Percentiles rank a stretch among this genome's conserved stretches.
Evolutionary conservation across 495 filamentous ascomycete species (phyloP).

Genomic region (Endocarpon pusillum): DNA sequence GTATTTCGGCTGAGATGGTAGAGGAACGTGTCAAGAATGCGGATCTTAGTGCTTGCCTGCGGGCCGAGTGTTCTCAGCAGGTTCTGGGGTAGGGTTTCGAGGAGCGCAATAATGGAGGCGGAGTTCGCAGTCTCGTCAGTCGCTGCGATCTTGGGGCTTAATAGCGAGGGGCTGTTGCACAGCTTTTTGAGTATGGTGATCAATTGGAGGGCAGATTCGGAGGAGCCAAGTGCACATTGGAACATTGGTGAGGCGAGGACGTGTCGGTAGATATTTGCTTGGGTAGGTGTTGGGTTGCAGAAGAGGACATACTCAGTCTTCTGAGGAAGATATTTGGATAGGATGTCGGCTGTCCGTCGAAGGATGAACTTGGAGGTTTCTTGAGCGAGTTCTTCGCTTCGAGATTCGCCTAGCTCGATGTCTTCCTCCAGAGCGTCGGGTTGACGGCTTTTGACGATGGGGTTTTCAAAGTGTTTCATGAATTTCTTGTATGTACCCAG

Average conservation of each 20-base stretch:
- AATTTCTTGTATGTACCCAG: conserved; percentile 53
- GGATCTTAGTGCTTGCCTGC: conserved; percentile 50
- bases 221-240: conserved; percentile 42
- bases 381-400: conserved; percentile 48
- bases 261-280: conserved; percentile 49
- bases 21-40: conserved; percentile 52
- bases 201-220: conserved; percentile 53
- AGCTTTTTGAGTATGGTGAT: conserved; percentile 71
- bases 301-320: conserved; percentile 69
- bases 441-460: conserved; percentile 56
- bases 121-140: conserved; percentile 15
- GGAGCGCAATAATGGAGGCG: conserved; percentile 28
- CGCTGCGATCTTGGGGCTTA: conserved; percentile 27
- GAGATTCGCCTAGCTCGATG: conserved; percentile 54
- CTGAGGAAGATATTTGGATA: conserved; percentile 54
- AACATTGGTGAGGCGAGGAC: conserved; percentile 57
- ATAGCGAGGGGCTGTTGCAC: conserved; percentile 59
- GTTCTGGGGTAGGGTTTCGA: conserved; percentile 39
- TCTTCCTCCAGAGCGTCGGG: conserved; percentile 50
- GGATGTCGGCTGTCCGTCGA: conserved; percentile 56
- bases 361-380: conserved; percentile 61
- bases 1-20: conserved; percentile 42
- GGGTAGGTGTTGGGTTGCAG: conserved; percentile 52
- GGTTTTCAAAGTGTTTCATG: conserved; percentile 53
- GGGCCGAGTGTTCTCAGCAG: conserved; percentile 39